phyloP scores from a whole-genome alignment of 768 basidiomycete genomes.

The Pseudohyphozyma bogoriensis region DNA sequence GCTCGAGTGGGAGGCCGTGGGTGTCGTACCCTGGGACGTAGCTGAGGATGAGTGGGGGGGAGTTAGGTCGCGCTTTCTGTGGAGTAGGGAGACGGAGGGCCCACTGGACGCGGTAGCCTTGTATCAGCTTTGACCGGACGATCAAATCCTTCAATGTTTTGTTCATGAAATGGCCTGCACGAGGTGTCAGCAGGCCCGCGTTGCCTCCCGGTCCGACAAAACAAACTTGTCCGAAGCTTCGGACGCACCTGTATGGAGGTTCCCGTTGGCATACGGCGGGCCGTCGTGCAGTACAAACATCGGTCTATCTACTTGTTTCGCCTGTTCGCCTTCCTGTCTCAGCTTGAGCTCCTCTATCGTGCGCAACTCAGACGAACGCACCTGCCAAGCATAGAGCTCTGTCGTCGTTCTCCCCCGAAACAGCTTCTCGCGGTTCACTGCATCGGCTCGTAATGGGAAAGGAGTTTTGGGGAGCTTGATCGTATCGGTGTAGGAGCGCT shows the following conservation, averaged over 20 bases:
- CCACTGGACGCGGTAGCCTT: conserved; percentile 65
- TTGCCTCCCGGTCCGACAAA: no score
- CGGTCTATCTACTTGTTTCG: conserved; percentile 54
- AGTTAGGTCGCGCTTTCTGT: neutral
- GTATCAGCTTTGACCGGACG: conserved; percentile 71
- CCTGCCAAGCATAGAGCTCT: conserved; percentile 55
- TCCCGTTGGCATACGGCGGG: conserved; percentile 94
- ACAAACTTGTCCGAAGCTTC: no score
- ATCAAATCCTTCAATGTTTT: conserved; percentile 95
- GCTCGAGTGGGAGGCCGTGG: conserved; percentile 93
- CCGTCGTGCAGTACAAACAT: conserved; percentile 87
- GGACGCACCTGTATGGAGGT: conserved; percentile 76
- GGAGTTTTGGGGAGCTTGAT: conserved; percentile 70
- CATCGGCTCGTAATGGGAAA: conserved; percentile 64
- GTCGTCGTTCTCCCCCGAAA: conserved; percentile 58
- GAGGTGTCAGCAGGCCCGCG: neutral
- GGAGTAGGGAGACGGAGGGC: conserved; percentile 40
- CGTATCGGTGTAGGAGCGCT: conserved; percentile 46
- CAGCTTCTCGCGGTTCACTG: conserved; percentile 51
- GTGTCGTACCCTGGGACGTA: conserved; percentile 97
- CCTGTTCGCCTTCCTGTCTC: conserved; percentile 40
- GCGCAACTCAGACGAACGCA: conserved; percentile 11
- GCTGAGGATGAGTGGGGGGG: conserved; percentile 42
- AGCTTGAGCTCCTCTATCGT: neutral
- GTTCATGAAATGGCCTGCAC: conserved; percentile 82